Evolutionary conservation across 805 yeast genomes (phyloP), one percentile per base, ranked within the genome.

Genomic region (Hanseniaspora clermontiae): DNA sequence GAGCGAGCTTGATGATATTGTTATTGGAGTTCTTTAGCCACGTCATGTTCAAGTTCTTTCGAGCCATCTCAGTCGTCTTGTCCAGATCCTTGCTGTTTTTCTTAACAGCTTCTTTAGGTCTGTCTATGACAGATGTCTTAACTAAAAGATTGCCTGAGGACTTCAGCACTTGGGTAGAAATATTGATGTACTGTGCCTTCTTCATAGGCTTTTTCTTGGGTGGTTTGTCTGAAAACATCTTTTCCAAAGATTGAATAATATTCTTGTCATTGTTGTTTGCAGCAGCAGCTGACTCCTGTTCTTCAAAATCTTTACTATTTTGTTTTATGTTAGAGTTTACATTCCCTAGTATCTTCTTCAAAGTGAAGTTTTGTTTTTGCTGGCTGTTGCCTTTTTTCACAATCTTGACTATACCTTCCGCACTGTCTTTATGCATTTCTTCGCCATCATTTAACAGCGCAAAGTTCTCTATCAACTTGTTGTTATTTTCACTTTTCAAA

Each of bases 301-400:
- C 27, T 24, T 24, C 27, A 24, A 24, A 24, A 2, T 37, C 50
- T 6, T 50, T 60, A 15, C 17, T 55, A 5, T 36, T 55, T 14
- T 48, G 57, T 20, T 46, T 48, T 43, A 43, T 46, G 47, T 43
- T 43, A 12, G 47, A 43, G 6, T 27, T 43, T 11, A 17, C 47
- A 43, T 43, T 43, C 11, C 47, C 47, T 29, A 43, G 34, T 15
- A 27, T 43, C 19, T 43, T 43, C 11, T 43, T 43, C 34, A 43
- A 24, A 14, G 47, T 15, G n/a, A 43, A 43, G 20, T 29, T 29
- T 10, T 43, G 32, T 27, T 29, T 43, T n/a, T 43, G 47, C 15
- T 46, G 32, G 32, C 34, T 20, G 15, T n/a, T 49, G 7, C 32
- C 19, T 12, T 5, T 40, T 19, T 19, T 39, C 27, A 24, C 12